phyloP scores from a whole-genome alignment of 768 basidiomycete genomes.

The Leccinum sublutescens region DNA sequence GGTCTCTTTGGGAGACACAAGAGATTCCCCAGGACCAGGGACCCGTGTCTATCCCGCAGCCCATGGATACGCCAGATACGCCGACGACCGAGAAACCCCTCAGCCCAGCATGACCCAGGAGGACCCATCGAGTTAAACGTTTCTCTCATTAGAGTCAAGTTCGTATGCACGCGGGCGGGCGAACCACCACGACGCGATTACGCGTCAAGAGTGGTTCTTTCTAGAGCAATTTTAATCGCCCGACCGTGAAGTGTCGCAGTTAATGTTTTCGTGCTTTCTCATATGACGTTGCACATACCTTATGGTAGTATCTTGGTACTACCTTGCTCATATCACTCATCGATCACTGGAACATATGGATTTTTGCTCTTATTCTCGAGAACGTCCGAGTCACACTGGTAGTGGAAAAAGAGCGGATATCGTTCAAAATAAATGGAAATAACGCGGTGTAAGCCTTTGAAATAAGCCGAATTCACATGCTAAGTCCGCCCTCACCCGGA shows the following conservation, averaged over 20 bases:
- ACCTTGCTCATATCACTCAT: background rate
- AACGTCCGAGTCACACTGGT: background rate
- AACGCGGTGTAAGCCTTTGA: constrained; percentile 16
- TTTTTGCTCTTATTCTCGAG: background rate
- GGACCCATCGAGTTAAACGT: constrained; percentile 4
- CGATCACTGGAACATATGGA: constrained; percentile 9
- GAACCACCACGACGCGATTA: constrained; percentile 11
- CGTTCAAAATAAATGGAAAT: constrained; percentile 4
- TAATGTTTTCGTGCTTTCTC: constrained; percentile 12
- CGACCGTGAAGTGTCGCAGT: constrained; percentile 6
- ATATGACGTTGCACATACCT: constrained; percentile 7
- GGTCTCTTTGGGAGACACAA: constrained; percentile 27
- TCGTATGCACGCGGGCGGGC: constrained; percentile 4
- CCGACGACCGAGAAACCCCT: constrained; percentile 20
- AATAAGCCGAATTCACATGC: constrained; percentile 33
- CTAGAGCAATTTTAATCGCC: constrained; percentile 23
- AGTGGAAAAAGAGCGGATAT: constrained; percentile 27
- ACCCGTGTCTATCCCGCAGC: constrained; percentile 10
- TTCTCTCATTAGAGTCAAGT: constrained; percentile 1
- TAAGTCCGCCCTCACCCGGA: constrained; percentile 16
- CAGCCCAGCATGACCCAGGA: background rate
- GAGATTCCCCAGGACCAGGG: constrained; percentile 25
- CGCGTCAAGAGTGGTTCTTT: constrained; percentile 5
- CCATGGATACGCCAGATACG: constrained; percentile 15
- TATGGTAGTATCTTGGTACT: background rate